Evolutionary conservation across 1,139 yeast species (phyloP), one percentile per base, ranked within the genome.

Genomic region (Pichia sp.): DNA sequence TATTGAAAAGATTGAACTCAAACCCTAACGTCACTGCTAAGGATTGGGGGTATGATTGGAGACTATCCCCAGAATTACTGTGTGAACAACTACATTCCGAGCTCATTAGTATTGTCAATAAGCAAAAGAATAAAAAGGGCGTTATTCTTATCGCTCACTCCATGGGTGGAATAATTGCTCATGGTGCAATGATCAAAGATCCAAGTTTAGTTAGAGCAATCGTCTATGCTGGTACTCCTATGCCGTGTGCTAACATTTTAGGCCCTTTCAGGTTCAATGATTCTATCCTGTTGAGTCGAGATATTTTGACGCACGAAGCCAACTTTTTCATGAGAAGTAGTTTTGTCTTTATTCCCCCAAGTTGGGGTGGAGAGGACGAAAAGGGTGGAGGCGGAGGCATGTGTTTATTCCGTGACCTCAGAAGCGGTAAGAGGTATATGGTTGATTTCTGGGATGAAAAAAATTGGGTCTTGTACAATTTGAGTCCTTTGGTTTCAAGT

Each of bases 1-100:
- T 90, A 51, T 77, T 86, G 45, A 79, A 79, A 52, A 80, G 75
- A 61, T 69, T 90, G 46, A 68, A 70, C 1, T 64, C 74, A 6
- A 86, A 84, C 63, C 85, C 89, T 1, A 81, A 80, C 15, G 79
- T 87, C 10, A 78, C 73, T 31, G 84, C 89, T 1, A 79, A 81
- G 57, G 87, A 87, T 56, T 90, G 85, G 70, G 95, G 96, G 6
- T 90, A 90, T 67, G 97, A 90, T 71, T 90, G 97, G 97, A 77
- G 97, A 63, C 71, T 90, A 8, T 83, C 93, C 8, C 77, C 84
- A 2, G 87, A 82, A 43, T 68, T 80, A 7, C 71, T 78, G 29
- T 73, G 88, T 5, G 66, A 70, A 8, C 77, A 82, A 60, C 70
- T 90, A 11, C 71, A 71, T 48, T 68, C 75, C 30, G 78, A 76